phyloP scores from a whole-genome alignment of 768 basidiomycete genomes.

The Tulasnella sp. region DNA sequence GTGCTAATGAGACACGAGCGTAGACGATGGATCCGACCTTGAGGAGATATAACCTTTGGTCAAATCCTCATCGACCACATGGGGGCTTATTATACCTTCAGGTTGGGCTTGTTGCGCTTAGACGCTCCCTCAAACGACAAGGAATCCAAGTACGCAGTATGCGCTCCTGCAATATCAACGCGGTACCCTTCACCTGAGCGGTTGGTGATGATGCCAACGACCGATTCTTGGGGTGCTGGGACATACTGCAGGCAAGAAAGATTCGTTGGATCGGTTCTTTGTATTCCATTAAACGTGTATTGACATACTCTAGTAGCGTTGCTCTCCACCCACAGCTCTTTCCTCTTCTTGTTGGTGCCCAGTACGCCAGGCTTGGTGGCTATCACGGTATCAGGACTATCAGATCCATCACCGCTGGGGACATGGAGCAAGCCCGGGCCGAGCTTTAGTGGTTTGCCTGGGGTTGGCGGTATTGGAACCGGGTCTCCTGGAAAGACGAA shows the following conservation, averaged over 20 bases:
- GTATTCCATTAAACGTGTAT: background rate
- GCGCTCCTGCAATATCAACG: conserved; percentile 89
- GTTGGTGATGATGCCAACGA: conserved; percentile 76
- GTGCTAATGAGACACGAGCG: conserved; percentile 86
- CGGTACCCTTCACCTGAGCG: conserved; percentile 84
- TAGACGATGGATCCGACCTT: conserved; percentile 90
- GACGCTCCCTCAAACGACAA: conserved; percentile 96
- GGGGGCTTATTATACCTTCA: conserved; percentile 59
- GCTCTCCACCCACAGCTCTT: conserved; percentile 85
- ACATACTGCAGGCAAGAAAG: conserved; percentile 59
- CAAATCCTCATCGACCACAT: conserved; percentile 21
- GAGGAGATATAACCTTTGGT: conserved; percentile 12
- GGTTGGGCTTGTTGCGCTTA: conserved; percentile 87
- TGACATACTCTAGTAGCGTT: conserved; percentile 75
- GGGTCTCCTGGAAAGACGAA: conserved; percentile 72
- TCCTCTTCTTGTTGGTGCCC: conserved; percentile 64
- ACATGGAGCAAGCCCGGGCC: conserved; percentile 74
- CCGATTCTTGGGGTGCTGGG: conserved; percentile 83
- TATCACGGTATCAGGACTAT: conserved; percentile 40
- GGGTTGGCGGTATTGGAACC: conserved; percentile 68
- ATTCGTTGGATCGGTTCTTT: conserved; percentile 1
- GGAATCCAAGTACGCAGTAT: conserved; percentile 77
- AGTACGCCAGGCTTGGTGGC: conserved; percentile 69
- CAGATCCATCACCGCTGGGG: conserved; percentile 18
- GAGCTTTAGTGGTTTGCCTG: conserved; percentile 57